Percentiles rank a stretch among this genome's conserved stretches.
phyloP scores from a whole-genome alignment of 139 green algal species.

The Coccomyxa sp. region DNA sequence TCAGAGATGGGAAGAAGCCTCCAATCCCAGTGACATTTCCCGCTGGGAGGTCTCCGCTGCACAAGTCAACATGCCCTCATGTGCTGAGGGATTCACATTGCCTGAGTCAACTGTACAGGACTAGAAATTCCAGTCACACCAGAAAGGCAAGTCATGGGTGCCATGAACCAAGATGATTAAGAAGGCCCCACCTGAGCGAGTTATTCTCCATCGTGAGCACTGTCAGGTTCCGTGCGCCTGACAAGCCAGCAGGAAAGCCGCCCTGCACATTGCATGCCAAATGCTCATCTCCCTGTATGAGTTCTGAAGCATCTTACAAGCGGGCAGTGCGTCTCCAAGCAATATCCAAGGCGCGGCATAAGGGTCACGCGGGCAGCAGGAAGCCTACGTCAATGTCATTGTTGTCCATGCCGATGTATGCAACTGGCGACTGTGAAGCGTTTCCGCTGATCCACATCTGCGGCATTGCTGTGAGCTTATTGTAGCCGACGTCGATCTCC shows the following conservation, averaged over 20 bases:
- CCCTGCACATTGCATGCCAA: not conserved
- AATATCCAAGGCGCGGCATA: not conserved
- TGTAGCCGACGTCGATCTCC: not conserved
- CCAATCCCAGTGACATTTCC: not conserved
- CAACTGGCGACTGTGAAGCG: not conserved
- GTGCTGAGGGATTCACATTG: not conserved
- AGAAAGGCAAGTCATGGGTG: not conserved
- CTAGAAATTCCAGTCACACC: not conserved
- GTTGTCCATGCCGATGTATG: not conserved
- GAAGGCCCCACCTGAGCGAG: no score
- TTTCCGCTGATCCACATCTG: not conserved
- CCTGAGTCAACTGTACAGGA: not conserved
- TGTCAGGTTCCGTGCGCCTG: no score
- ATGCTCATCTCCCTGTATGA: not conserved
- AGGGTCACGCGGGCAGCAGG: not conserved
- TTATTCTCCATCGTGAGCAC: no score
- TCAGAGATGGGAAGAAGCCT: slow-evolving; percentile 6
- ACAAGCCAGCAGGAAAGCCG: no score
- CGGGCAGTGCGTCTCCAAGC: not conserved
- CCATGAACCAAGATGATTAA: no score
- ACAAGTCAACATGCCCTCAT: not conserved
- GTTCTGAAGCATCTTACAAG: not conserved
- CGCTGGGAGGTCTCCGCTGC: not conserved
- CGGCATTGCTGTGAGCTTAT: not conserved
- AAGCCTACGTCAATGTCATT: not conserved